phyloP scores from a whole-genome alignment of 495 filamentous ascomycete genomes.

The Astrothelium macrocarpum region DNA sequence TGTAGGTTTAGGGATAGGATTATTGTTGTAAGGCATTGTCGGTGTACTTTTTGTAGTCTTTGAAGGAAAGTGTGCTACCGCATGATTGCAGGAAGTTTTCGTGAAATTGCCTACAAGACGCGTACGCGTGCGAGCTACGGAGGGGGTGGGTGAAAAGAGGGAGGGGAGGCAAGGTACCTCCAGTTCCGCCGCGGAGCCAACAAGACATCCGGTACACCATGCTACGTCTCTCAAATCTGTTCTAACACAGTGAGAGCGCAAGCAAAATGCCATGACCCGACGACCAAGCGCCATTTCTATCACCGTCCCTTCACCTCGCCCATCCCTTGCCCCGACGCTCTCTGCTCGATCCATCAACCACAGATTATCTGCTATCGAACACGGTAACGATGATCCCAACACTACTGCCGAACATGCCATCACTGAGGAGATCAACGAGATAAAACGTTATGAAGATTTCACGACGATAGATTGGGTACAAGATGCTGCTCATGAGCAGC shows the following conservation, averaged over 20 bases:
- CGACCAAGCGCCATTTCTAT: constrained; percentile 27
- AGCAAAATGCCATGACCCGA: constrained; percentile 34
- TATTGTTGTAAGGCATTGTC: constrained; percentile 81
- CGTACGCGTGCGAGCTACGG: background rate
- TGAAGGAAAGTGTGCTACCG: background rate
- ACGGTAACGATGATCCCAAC: constrained; percentile 42
- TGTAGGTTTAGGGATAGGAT: constrained; percentile 64
- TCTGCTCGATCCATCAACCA: constrained; percentile 47
- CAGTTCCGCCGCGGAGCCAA: background rate
- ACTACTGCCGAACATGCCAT: constrained; percentile 44
- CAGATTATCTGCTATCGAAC: constrained; percentile 63
- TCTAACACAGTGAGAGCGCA: background rate
- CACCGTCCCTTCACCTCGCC: constrained; percentile 13
- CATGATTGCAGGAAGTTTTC: background rate
- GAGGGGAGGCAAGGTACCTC: background rate
- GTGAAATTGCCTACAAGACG: background rate
- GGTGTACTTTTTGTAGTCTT: background rate
- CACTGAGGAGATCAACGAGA: constrained; percentile 91
- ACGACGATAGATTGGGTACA: constrained; percentile 99
- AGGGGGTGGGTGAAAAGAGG: background rate
- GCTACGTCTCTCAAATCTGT: background rate
- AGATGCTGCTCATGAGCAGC: constrained; percentile 85
- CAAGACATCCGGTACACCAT: background rate
- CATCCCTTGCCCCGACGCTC: constrained; percentile 31
- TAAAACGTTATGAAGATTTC: constrained; percentile 96